Percentiles rank a stretch among this genome's conserved stretches.
Conservation (phyloP, 31 red algal species). For the Bonnemaisonia californica region DNA sequence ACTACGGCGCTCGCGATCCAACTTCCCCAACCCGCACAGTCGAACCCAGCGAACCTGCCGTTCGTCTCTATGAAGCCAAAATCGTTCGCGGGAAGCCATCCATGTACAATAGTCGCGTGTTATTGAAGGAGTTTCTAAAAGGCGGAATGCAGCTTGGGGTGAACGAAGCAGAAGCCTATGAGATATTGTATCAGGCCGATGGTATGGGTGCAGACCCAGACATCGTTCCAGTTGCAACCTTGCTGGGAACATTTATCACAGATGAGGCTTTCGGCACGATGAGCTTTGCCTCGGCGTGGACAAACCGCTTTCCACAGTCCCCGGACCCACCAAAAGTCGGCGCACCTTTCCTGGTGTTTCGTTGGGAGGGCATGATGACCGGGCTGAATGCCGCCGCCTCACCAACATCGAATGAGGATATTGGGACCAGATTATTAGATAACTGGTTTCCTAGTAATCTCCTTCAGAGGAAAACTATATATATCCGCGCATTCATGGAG, state of each 20-base stretch:
- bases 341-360: slow-evolving; percentile 83
- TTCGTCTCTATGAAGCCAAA: slow-evolving; percentile 75
- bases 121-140: slow-evolving; percentile 80
- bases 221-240: slow-evolving; percentile 64
- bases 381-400: slow-evolving; percentile 28
- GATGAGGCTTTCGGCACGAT: slow-evolving; percentile 57
- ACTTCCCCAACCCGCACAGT: slow-evolving; percentile 62
- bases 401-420: slow-evolving; percentile 17
- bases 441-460: slow-evolving; percentile 46
- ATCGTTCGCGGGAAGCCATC: slow-evolving; percentile 24
- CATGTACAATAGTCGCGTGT: slow-evolving; percentile 66
- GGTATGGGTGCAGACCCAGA: slow-evolving; percentile 15
- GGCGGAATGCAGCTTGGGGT: slow-evolving; percentile 65
- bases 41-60: slow-evolving; percentile 44
- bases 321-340: slow-evolving; percentile 48
- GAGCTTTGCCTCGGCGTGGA: slow-evolving; percentile 52
- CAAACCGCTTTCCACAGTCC: slow-evolving; percentile 55
- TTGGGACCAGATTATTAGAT: slow-evolving; percentile 47
- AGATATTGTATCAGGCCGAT: slow-evolving; percentile 46
- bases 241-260: slow-evolving; percentile 73
- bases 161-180: slow-evolving; percentile 74
- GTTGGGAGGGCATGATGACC: slow-evolving; percentile 77
- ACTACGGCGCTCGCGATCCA: slow-evolving; percentile 66
- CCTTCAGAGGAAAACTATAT: slow-evolving; percentile 36
- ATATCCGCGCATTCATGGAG: slow-evolving; percentile 50